Evolutionary conservation across 768 basidiomycete genomes (phyloP).

Genomic region (Macrocybe gigantea): DNA sequence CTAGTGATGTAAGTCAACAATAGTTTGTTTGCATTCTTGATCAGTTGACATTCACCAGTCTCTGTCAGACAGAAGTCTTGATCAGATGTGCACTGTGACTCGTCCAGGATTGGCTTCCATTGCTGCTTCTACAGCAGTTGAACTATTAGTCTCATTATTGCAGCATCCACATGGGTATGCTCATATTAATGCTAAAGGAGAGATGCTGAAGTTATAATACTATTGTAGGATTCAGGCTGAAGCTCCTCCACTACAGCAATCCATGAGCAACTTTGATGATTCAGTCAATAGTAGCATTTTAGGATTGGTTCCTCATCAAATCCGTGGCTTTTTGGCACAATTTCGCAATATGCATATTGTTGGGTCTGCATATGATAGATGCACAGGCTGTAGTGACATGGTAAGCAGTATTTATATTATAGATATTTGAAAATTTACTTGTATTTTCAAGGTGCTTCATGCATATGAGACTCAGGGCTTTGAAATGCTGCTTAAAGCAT

Average conservation of each 20-base stretch:
- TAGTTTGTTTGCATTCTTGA: neutral
- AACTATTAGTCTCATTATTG: slow-evolving; percentile 80
- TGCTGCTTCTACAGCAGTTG: slow-evolving; percentile 88
- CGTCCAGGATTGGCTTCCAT: slow-evolving; percentile 92
- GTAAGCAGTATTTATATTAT: slow-evolving; percentile 35
- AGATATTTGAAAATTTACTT: neutral
- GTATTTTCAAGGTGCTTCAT: slow-evolving; percentile 55
- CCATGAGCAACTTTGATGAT: slow-evolving; percentile 16
- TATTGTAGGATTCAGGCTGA: slow-evolving; percentile 45
- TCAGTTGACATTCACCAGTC: slow-evolving; percentile 3
- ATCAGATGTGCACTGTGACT: slow-evolving; percentile 99
- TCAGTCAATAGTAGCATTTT: slow-evolving; percentile 49
- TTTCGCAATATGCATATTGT: slow-evolving; percentile 82
- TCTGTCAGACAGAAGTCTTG: slow-evolving; percentile 83
- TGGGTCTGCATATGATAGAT: slow-evolving; percentile 80
- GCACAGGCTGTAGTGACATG: slow-evolving; percentile 85
- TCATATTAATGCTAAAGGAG: too few relatives aligned
- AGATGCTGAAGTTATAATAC: neutral
- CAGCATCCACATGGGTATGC: slow-evolving; percentile 86
- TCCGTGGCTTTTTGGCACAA: slow-evolving; percentile 84
- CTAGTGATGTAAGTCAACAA: slow-evolving; percentile 64
- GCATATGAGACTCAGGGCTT: slow-evolving; percentile 83
- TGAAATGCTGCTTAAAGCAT: slow-evolving; percentile 70
- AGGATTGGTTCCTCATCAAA: slow-evolving; percentile 89
- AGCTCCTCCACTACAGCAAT: slow-evolving; percentile 50